Conservation (phyloP, 2,329 filamentous ascomycete species). For the Penicillium sumatraense region DNA sequence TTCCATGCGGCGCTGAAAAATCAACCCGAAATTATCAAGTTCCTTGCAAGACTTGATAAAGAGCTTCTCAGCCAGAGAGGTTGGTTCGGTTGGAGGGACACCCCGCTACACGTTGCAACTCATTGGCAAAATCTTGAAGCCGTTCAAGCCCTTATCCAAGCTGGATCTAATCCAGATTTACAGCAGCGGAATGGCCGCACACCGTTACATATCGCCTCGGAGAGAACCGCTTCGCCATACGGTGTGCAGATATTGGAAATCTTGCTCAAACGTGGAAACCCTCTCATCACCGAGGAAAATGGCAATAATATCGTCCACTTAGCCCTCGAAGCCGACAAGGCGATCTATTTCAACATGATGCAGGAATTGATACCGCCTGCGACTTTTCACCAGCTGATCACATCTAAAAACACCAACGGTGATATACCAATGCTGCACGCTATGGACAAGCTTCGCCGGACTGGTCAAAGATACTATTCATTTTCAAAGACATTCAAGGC, state of each 20-base stretch:
- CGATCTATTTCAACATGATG: background rate
- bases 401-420: background rate
- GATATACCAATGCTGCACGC: background rate
- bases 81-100: background rate
- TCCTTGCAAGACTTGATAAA: background rate
- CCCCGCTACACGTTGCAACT: background rate
- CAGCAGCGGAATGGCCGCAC: background rate
- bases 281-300: background rate
- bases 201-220: background rate
- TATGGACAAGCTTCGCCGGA: background rate
- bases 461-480: background rate
- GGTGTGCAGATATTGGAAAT: background rate
- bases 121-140: conserved; percentile 1
- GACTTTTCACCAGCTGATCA: background rate
- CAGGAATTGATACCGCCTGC: background rate
- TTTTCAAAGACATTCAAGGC: too few relatives aligned
- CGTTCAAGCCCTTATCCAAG: background rate
- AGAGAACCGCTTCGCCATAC: background rate
- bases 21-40: background rate
- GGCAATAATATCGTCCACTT: background rate
- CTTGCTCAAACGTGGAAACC: background rate
- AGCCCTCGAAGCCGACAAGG: background rate
- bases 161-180: background rate
- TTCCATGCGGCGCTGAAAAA: conserved; percentile 1
- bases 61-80: background rate